Evolutionary conservation across 1,139 yeast genomes (phyloP).

Genomic region (Candida sanyaensis): DNA sequence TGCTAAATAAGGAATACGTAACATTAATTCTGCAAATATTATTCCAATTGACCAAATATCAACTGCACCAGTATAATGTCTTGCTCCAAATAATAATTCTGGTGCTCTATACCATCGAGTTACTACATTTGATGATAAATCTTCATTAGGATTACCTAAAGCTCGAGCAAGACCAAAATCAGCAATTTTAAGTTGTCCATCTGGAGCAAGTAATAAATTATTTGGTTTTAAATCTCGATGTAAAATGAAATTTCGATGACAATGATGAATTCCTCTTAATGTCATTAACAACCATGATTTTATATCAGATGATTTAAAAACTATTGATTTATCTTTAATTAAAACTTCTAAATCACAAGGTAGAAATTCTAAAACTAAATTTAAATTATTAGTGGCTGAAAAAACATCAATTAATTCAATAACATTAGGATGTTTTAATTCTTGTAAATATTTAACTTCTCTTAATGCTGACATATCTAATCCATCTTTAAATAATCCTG

Average conservation of each 20-base stretch:
- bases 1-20: conserved; percentile 91
- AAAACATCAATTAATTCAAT: conserved; percentile 88
- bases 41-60: conserved; percentile 96
- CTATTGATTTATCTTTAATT: conserved; percentile 74
- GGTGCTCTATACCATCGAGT: conserved; percentile 98
- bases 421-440: conserved; percentile 77
- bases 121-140: conserved; percentile 88
- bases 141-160: conserved; percentile 76
- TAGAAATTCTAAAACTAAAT: conserved; percentile 84
- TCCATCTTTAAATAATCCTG: conserved; percentile 94
- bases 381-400: conserved; percentile 69
- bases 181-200: conserved; percentile 86
- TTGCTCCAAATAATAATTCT: conserved; percentile 84
- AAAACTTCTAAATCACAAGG: conserved; percentile 92
- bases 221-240: conserved; percentile 91
- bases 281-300: conserved; percentile 96
- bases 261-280: conserved; percentile 89
- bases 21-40: conserved; percentile 95
- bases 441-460: conserved; percentile 92
- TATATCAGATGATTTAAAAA: conserved; percentile 84
- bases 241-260: conserved; percentile 85
- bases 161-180: conserved; percentile 96
- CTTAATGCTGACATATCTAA: conserved; percentile 96
- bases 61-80: conserved; percentile 83
- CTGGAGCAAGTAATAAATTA: conserved; percentile 78